These are phyloP conservation scores for Myrica gale DNA, from an alignment of 306 rosid genomes.

Conservation along the genomic window DNA sequence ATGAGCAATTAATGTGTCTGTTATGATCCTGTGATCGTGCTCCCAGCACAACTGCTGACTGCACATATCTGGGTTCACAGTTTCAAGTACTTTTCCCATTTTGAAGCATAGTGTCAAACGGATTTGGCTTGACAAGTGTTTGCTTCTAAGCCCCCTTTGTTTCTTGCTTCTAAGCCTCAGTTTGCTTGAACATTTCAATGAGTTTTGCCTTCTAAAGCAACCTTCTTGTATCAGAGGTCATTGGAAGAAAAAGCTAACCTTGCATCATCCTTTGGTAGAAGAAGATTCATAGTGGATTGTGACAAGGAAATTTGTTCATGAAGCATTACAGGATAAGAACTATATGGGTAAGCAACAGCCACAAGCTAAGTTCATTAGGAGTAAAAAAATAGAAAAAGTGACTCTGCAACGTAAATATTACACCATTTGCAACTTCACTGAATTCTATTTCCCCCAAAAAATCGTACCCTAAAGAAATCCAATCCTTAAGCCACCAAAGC, in stretches of 20 bases:
- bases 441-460: slow-evolving; percentile 21
- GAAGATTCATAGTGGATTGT: background rate
- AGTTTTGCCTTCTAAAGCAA: background rate
- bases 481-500: slow-evolving; percentile 27
- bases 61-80: background rate
- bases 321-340: background rate
- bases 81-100: background rate
- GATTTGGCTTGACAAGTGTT: background rate
- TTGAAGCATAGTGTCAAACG: background rate
- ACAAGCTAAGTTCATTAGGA: slow-evolving; percentile 2
- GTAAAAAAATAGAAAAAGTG: background rate
- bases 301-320: background rate
- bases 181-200: background rate
- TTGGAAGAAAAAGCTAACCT: slow-evolving; percentile 4
- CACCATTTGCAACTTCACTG: slow-evolving; percentile 21
- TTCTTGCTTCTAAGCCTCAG: slow-evolving; percentile 16
- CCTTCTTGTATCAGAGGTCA: background rate
- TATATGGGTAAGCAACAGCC: background rate
- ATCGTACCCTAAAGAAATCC: slow-evolving; percentile 16
- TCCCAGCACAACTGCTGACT: background rate
- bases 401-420: slow-evolving; percentile 21
- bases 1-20: background rate
- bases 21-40: background rate
- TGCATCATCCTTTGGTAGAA: background rate
- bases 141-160: slow-evolving; percentile 9